phyloP scores from a whole-genome alignment of 1,139 yeast genomes.

The Geotrichum siamense region DNA sequence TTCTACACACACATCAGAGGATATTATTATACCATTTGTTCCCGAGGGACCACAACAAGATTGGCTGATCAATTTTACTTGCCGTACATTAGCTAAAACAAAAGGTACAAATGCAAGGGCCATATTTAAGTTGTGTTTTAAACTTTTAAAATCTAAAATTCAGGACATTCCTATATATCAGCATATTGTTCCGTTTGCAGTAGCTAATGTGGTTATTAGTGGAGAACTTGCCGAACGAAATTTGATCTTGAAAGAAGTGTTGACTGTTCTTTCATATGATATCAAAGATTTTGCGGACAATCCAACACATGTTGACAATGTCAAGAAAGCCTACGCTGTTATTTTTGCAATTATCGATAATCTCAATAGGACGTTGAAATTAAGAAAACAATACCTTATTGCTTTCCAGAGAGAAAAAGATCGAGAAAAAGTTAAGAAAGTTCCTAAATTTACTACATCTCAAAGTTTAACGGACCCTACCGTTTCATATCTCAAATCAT shows the following conservation, averaged over 20 bases:
- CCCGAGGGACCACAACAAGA: conserved; percentile 37
- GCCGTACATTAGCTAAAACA: conserved; percentile 51
- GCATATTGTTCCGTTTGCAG: conserved; percentile 72
- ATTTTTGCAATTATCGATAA: conserved; percentile 78
- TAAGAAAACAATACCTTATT: conserved; percentile 27
- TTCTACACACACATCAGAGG: conserved; percentile 28
- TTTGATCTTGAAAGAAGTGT: conserved; percentile 51
- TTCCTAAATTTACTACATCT: conserved; percentile 1
- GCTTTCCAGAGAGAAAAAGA: conserved; percentile 16
- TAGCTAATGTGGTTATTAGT: conserved; percentile 56
- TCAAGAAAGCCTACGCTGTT: conserved; percentile 45
- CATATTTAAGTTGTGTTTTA: conserved; percentile 59
- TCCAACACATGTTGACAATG: conserved; percentile 44
- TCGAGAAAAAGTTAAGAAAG: conserved; percentile 11
- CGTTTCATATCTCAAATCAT: conserved; percentile 34
- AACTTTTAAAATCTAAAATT: conserved; percentile 46
- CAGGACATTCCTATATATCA: conserved; percentile 65
- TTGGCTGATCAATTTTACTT: conserved; percentile 69
- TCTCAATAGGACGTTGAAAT: conserved; percentile 65
- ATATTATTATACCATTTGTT: conserved; percentile 41
- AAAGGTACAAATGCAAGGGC: conserved; percentile 39
- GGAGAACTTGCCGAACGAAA: conserved; percentile 42
- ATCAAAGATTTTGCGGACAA: conserved; percentile 39
- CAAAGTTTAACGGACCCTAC: conserved; percentile 18
- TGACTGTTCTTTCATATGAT: conserved; percentile 45